A percentile compares a stretch with the other conserved stretches of the same genome.
phyloP scores from a whole-genome alignment of 331 rosid species.

The Malus hybrid region DNA sequence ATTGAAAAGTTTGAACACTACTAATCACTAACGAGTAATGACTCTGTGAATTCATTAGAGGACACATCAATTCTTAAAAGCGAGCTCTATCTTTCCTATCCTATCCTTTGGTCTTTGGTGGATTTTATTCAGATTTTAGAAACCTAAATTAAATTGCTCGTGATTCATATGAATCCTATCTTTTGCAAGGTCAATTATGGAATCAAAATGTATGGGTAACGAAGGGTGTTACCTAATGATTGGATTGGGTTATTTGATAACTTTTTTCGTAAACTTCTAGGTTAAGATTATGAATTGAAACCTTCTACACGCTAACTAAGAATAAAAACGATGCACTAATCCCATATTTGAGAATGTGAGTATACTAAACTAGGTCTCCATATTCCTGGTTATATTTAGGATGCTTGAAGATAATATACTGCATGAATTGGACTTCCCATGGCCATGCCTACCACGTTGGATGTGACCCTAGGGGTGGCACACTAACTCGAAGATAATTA shows the following conservation, averaged over 20 bases:
- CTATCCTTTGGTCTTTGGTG: not conserved
- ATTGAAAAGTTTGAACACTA: not conserved
- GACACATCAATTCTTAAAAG: not conserved
- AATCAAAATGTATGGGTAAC: constrained; percentile 3
- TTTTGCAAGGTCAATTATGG: constrained; percentile 15
- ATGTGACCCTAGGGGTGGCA: not conserved
- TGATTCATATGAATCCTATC: constrained; percentile 5
- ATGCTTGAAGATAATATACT: not conserved
- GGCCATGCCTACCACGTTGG: not conserved
- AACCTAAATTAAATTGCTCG: not conserved
- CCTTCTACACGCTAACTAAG: not conserved
- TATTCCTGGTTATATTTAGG: not conserved
- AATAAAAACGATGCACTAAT: not conserved
- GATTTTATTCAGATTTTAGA: not conserved
- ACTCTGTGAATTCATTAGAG: not conserved
- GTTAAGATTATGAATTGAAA: not conserved
- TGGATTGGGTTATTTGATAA: not conserved
- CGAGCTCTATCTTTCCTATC: not conserved
- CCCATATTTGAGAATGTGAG: not conserved
- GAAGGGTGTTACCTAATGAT: not conserved
- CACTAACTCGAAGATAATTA: not conserved
- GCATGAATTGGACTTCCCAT: not conserved
- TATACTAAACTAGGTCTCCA: not conserved
- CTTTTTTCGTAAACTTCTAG: not conserved
- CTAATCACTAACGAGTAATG: not conserved